Evolutionary conservation across 768 basidiomycete species (phyloP), one percentile per base, ranked within the genome.

Genomic region (Boletus tylopilopsis): DNA sequence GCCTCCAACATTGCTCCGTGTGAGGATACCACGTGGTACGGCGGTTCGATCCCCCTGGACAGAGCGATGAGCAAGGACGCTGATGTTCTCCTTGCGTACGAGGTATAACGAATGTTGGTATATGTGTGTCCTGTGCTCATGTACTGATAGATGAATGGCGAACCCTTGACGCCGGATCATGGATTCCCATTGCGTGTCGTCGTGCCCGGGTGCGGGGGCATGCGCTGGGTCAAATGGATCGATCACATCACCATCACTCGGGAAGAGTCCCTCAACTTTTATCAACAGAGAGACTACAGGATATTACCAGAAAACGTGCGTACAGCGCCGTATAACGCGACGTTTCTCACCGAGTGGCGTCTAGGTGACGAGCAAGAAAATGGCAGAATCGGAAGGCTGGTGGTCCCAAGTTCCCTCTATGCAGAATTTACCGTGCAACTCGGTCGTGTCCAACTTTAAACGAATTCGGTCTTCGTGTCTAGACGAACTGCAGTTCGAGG

Each of bases 191-290:
- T 88, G 22, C 80, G 85, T n/a, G 65, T 84, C 8, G 77, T 87
- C 34, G 81, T 81, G 1, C 86, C 86, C 0, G 85, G 86, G 4
- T 78, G 75, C 56, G 71, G 79, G 15, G 85, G 85, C 6, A 85
- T 82, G 25, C 78, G 85, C 11, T 85, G 84, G 82, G 84, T 86
- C 8, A 87, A 88, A 71, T 88, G 86, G 85, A 70, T 85, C 0
- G 81, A 85, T 57, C 78, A 71, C 1, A 80, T 87, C 57, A 67
- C 73, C 23, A 59, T 86, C 49, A 77, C 81, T 5, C 55, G 45
- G 3, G 29, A 49, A 7, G 84, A 87, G 66, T 84, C 83, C 2
- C 73, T 76, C 25, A 85, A 83, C 60, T 85, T 80, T 64, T 87
- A 85, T 59, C 84, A 87, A 54, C 83, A 85, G 62, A 74, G 73